Conservation (phyloP, 78 protist genomes). For the Dictyostelium capitatum region DNA sequence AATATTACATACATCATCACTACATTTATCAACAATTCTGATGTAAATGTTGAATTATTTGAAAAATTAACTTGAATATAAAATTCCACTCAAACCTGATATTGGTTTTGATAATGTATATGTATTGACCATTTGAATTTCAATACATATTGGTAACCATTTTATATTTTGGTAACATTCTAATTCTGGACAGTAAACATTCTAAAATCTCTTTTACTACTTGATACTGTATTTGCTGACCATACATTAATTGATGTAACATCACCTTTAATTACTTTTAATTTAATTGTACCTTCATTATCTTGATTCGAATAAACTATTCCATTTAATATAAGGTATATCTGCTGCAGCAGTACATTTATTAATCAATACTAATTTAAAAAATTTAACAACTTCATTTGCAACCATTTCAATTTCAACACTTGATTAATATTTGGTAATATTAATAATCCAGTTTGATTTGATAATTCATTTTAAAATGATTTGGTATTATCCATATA, state of each 20-base stretch:
- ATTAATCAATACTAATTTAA: no score
- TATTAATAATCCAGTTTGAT: constrained; percentile 10
- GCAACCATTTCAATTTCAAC: no score
- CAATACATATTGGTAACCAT: not conserved
- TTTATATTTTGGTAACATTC: not conserved
- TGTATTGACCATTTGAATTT: not conserved
- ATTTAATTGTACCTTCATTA: not conserved
- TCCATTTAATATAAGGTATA: constrained; percentile 34
- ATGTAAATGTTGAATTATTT: not conserved
- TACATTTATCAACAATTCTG: not conserved
- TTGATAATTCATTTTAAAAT: constrained; percentile 14
- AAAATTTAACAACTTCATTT: no score
- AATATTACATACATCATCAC: not conserved
- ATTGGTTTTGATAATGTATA: not conserved
- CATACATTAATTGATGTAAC: no score
- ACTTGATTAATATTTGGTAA: constrained; percentile 35
- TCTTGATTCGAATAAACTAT: not conserved
- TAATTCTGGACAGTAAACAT: not conserved
- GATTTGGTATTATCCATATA: constrained; percentile 39
- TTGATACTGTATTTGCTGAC: no score
- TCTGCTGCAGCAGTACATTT: no score
- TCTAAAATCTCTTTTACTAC: constrained; percentile 62
- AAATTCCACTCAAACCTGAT: constrained; percentile 11
- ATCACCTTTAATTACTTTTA: no score
- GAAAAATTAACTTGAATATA: not conserved